A percentile compares a stretch with the other conserved stretches of the same genome.
Conservation (phyloP, 306 rosid species). For the Prunus mongolica region DNA sequence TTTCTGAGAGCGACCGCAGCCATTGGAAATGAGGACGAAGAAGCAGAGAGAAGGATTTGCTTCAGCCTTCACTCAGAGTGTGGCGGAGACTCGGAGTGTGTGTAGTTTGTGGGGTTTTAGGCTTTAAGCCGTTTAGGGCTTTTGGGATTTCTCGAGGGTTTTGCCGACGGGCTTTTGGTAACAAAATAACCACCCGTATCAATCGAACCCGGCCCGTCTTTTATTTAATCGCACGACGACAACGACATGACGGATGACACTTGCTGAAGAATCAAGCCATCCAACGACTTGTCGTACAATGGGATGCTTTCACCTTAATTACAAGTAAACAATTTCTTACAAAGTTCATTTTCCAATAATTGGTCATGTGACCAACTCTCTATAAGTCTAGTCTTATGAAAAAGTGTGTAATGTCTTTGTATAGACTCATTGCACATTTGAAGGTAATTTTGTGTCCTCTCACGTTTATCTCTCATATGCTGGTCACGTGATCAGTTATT, state of each 20-base stretch:
- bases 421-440: no score
- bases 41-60: background rate
- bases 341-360: no score
- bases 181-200: background rate
- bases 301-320: no score
- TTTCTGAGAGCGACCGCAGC: slow-evolving; percentile 64
- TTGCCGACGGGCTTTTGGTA: slow-evolving; percentile 9
- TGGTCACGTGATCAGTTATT: background rate
- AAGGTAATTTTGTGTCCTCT: background rate
- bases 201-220: slow-evolving; percentile 29
- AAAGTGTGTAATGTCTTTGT: no score
- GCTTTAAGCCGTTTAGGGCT: slow-evolving; percentile 3
- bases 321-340: no score
- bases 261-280: background rate
- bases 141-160: slow-evolving; percentile 39
- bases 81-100: slow-evolving; percentile 1
- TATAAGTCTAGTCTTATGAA: background rate
- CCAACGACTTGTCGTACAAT: background rate
- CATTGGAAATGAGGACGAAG: slow-evolving; percentile 35
- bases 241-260: no score
- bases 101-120: slow-evolving; percentile 17
- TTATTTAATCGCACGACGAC: background rate
- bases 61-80: slow-evolving; percentile 11
- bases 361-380: no score
- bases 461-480: no score